Evolutionary conservation across 2,329 filamentous ascomycete genomes (phyloP).

Genomic region (Fusarium palustre): DNA sequence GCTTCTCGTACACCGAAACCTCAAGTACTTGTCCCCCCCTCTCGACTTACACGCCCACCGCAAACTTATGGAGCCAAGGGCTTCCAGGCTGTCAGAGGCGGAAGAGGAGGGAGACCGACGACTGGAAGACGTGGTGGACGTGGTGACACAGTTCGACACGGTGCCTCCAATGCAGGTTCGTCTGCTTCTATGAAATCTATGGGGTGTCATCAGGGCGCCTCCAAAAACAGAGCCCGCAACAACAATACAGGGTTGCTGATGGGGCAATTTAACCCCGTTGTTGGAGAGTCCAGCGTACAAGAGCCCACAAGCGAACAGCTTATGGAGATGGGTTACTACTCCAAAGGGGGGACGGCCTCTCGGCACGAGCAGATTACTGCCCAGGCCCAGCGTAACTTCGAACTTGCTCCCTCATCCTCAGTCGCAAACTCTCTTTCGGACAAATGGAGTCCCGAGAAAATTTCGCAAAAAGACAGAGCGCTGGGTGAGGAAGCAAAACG

Average conservation of each 20-base stretch:
- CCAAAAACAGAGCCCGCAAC: background rate
- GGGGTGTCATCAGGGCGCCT: background rate
- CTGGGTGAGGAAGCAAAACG: background rate
- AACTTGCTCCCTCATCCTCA: background rate
- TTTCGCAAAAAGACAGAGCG: slow-evolving; percentile 21
- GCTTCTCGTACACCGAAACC: background rate
- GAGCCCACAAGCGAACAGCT: slow-evolving; percentile 65
- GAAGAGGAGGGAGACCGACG: background rate
- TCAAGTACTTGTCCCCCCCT: background rate
- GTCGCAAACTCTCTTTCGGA: slow-evolving; percentile 15
- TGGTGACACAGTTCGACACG: background rate
- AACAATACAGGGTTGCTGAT: background rate
- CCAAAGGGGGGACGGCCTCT: background rate
- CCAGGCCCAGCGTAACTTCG: background rate
- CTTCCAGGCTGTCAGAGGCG: background rate
- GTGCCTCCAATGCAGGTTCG: background rate
- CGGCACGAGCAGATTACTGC: background rate
- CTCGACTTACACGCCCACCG: background rate
- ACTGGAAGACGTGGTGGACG: background rate
- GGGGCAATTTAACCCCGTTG: background rate
- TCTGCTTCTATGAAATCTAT: background rate
- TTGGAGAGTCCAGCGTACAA: background rate
- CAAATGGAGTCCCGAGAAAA: slow-evolving; percentile 36
- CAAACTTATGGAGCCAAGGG: background rate
- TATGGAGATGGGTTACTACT: slow-evolving; percentile 47